A percentile compares a stretch with the other conserved stretches of the same genome.
These are phyloP conservation scores for Pilatotrama ljubarskyi DNA, from an alignment of 768 basidiomycete species.

Conservation along the genomic window DNA sequence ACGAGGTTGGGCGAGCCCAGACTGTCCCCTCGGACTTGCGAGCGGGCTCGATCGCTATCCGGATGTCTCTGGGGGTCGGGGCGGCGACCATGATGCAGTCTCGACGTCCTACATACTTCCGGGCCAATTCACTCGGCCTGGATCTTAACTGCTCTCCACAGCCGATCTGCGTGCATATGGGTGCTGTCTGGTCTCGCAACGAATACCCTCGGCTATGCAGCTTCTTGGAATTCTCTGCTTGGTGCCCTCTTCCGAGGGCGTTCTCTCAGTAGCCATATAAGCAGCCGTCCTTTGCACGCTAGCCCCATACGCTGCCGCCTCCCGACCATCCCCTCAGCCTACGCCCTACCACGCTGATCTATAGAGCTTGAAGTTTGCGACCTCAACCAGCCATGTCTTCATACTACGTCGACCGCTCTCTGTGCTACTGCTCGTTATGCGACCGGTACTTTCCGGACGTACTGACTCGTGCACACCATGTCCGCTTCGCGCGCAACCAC, in stretches of 20 bases:
- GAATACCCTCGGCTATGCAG: not conserved
- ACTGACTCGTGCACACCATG: slow-evolving; percentile 32
- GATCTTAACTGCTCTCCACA: too few species aligned
- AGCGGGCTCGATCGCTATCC: too few species aligned
- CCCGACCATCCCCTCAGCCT: not conserved
- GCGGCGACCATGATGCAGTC: too few species aligned
- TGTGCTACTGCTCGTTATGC: slow-evolving; percentile 37
- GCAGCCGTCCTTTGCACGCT: not conserved
- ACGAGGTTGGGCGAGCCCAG: too few species aligned
- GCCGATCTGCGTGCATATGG: too few species aligned
- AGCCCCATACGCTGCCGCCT: not conserved
- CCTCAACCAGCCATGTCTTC: not conserved
- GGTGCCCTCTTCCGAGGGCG: not conserved
- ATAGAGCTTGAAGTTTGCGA: not conserved
- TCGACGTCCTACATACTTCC: too few species aligned
- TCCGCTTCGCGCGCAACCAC: slow-evolving; percentile 32
- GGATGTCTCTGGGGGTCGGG: too few species aligned
- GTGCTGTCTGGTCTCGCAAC: not conserved
- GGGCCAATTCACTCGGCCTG: too few species aligned
- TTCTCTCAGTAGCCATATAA: not conserved
- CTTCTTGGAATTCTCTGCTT: not conserved
- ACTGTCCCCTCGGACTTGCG: too few species aligned
- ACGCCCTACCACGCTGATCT: not conserved
- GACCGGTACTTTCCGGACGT: slow-evolving; percentile 34
- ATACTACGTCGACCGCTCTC: slow-evolving; percentile 10